A percentile compares a stretch with the other conserved stretches of the same genome.
Evolutionary conservation across 805 yeast species (phyloP).

Genomic region (Wickerhamomyces rabaulensis): DNA sequence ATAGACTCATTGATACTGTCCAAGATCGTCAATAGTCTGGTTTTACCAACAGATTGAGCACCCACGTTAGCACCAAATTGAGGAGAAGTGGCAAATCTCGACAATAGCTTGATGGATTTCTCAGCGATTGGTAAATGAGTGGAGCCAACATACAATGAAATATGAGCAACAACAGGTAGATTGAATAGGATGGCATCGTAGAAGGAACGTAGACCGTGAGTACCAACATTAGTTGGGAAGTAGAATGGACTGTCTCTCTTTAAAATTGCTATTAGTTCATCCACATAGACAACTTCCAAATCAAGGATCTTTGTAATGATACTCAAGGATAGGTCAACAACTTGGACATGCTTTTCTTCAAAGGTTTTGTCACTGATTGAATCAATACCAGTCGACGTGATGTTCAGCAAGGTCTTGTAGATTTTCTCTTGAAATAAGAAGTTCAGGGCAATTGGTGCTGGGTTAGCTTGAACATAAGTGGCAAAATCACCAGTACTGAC

Average conservation of each 20-base stretch:
- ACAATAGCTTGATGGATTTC: conserved; percentile 48
- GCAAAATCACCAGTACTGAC: conserved; percentile 40
- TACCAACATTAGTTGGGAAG: conserved; percentile 36
- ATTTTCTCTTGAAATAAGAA: conserved; percentile 57
- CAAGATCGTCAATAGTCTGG: conserved; percentile 62
- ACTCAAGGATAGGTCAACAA: conserved; percentile 37
- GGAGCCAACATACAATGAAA: conserved; percentile 71
- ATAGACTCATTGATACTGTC: conserved; percentile 76
- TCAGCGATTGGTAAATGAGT: conserved; percentile 45
- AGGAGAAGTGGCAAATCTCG: conserved; percentile 41
- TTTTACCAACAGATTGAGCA: conserved; percentile 39
- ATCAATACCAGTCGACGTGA: conserved; percentile 59
- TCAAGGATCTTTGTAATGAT: conserved; percentile 42
- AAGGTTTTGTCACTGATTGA: conserved; percentile 35
- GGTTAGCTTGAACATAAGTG: conserved; percentile 57
- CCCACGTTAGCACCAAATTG: conserved; percentile 36
- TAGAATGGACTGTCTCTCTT: conserved; percentile 31
- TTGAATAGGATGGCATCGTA: conserved; percentile 69
- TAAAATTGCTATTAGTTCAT: conserved; percentile 46
- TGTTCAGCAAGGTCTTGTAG: conserved; percentile 48
- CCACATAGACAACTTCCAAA: conserved; percentile 55
- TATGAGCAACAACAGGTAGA: conserved; percentile 65
- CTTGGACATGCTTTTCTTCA: conserved; percentile 28
- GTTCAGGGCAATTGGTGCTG: conserved; percentile 61
- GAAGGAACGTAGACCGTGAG: conserved; percentile 59